These are phyloP conservation scores for Lichtheimia corymbifera DNA, from an alignment of 371 early-diverging fungal species.

Conservation along the genomic window DNA sequence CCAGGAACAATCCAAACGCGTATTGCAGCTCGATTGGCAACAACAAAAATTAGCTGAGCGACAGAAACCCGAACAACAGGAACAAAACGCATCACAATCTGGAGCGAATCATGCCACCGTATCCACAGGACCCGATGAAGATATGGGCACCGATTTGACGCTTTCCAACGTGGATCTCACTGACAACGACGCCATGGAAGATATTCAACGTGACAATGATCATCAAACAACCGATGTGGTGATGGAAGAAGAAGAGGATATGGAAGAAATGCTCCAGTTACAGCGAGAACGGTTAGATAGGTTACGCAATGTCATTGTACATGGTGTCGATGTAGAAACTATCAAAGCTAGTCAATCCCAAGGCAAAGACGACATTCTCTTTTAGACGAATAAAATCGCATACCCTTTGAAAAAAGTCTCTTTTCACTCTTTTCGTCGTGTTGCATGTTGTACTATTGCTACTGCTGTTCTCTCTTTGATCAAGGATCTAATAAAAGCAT, in stretches of 20 bases:
- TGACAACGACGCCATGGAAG: slow-evolving; percentile 16
- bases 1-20: slow-evolving; percentile 48
- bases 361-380: slow-evolving; percentile 46
- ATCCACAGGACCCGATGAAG: slow-evolving; percentile 1
- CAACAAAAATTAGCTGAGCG: slow-evolving; percentile 28
- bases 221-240: neutral
- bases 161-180: slow-evolving; percentile 5
- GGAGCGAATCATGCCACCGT: too few relatives aligned
- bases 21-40: slow-evolving; percentile 38
- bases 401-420: neutral
- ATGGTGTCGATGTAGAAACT: slow-evolving; percentile 45
- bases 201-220: neutral
- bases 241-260: slow-evolving; percentile 33
- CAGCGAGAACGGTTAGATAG: slow-evolving; percentile 47
- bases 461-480: too few relatives aligned
- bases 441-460: too few relatives aligned
- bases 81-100: slow-evolving; percentile 15
- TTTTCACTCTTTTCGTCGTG: neutral
- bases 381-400: slow-evolving; percentile 23
- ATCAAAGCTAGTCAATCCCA: slow-evolving; percentile 27
- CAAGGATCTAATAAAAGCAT: too few relatives aligned
- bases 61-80: slow-evolving; percentile 24
- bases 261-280: slow-evolving; percentile 47
- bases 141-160: slow-evolving; percentile 16
- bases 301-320: slow-evolving; percentile 40